Evolutionary conservation across 2,329 filamentous ascomycete species (phyloP), one percentile per base, ranked within the genome.

Genomic region (Ophiostoma sp.): DNA sequence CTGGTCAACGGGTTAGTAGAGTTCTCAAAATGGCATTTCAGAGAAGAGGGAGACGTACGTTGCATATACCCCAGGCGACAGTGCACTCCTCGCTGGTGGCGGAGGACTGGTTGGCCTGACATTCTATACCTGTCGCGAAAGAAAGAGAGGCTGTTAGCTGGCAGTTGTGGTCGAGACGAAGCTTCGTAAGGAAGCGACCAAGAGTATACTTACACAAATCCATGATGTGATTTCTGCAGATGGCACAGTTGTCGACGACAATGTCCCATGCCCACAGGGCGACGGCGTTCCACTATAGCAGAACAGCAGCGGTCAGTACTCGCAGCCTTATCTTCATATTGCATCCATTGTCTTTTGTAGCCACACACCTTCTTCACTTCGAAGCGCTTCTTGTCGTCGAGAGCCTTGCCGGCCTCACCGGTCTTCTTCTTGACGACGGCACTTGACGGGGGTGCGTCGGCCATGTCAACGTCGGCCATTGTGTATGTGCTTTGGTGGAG

Each of bases 221-320:
- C 96, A 99, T 99, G 83, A 99, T 99, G 83, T 99, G 96, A 82
- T 99, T 99, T 81, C 96, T 90, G 87, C 96, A 99, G 81, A 99
- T 99, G 79, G 96, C 96, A 82, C 96, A 99, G 88, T 99, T 99
- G 84, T 99, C 96, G 75, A 99, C 96, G 42, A 98, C 95, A 74
- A 99, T 99, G 81, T 99, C 96, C 96, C 96, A 99, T 0, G 96
- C 96, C 96, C 96, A 99, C 1, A 99, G 88, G 55, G 96, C 95
- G 70, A 99, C 96, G 0, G 96, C 96, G 79, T 98, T 98, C 96
- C 96, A 99, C 95, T 98, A 79, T 59, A 76, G 69, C 63, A 76
- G 2, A 19, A 64, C 4, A 11, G 5, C n/a, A 33, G 28, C 7
- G 59, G 69, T 45, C 28, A 45, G 6, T 15, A 72, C 17, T 31